Evolutionary conservation across 257 asterid species (phyloP).

Genomic region (Echites panduratus): DNA sequence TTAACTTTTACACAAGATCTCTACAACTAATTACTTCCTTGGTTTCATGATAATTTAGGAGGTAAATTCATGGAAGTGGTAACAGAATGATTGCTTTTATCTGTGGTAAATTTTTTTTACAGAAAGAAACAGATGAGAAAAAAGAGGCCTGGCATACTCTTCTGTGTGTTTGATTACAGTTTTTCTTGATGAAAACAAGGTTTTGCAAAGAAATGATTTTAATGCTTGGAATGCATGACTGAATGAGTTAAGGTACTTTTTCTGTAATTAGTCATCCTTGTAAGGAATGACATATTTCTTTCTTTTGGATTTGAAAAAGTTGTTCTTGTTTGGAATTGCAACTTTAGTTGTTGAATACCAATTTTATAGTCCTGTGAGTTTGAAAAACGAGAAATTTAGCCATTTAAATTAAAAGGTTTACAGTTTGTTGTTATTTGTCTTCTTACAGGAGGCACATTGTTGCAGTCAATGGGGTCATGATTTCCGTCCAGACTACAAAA

Average conservation of each 20-base stretch:
- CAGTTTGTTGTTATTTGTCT: constrained; percentile 14
- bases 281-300: neutral
- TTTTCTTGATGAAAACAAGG: neutral
- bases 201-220: neutral
- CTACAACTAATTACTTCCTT: neutral
- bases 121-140: neutral
- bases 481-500: constrained; percentile 97
- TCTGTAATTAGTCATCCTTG: neutral
- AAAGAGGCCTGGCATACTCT: neutral
- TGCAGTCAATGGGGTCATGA: constrained; percentile 99
- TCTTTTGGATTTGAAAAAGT: neutral
- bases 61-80: neutral
- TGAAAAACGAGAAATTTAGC: neutral
- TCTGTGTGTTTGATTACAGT: neutral
- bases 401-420: neutral
- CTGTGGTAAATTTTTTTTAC: neutral
- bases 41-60: neutral
- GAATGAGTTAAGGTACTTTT: neutral
- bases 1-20: neutral
- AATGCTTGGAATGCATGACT: neutral
- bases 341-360: neutral
- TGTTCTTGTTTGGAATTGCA: neutral
- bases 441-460: constrained; percentile 97
- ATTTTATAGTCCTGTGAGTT: neutral
- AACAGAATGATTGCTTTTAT: neutral